Evolutionary conservation across 805 yeast species (phyloP), one percentile per base, ranked within the genome.

Genomic region (Candida berthetii): DNA sequence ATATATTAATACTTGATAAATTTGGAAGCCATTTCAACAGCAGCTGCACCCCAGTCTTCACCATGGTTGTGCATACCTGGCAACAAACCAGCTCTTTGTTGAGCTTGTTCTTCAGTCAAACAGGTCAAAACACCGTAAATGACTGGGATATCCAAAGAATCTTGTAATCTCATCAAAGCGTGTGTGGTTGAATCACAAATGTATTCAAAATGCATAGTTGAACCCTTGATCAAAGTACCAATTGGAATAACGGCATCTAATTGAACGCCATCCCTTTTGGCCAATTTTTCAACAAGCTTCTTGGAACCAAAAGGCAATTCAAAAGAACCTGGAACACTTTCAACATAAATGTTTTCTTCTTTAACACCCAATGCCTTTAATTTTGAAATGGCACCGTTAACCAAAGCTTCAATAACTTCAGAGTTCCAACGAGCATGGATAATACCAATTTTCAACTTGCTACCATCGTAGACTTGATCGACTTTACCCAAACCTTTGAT

Each of bases 21-120:
- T 51, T 78, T 78, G 14, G 57, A 39, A 4, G 77, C 82, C 98
- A 93, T 91, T 69, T 91, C 99, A 22, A 93, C 96, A 14, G 99
- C 99, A 41, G 97, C 96, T 29, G 95, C 90, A 52, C 96, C 99
- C 99, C 99, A 91, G 63, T 93, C 99, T 57, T 77, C 87, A 49
- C 99, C 99, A 58, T 93, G 99, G 69, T 91, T 91, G 64, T 93
- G 98, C 80, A 81, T 76, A 10, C 61, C 67, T 52, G 80, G 80
- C 43, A 84, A 88, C 47, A 91, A 68, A 20, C 98, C 99, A 11
- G 98, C 96, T 65, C 99, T 82, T 17, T 81, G 80, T 51, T 82
- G 76, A 13, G 98, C 99, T 68, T 93, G 99, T 55, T 85, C 90
- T 52, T 89, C 96, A 24, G 96, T 90, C 53, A 90, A 64, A 64